Conservation (phyloP, 1,284 basidiomycete genomes). For the Prillingera fragicola region DNA sequence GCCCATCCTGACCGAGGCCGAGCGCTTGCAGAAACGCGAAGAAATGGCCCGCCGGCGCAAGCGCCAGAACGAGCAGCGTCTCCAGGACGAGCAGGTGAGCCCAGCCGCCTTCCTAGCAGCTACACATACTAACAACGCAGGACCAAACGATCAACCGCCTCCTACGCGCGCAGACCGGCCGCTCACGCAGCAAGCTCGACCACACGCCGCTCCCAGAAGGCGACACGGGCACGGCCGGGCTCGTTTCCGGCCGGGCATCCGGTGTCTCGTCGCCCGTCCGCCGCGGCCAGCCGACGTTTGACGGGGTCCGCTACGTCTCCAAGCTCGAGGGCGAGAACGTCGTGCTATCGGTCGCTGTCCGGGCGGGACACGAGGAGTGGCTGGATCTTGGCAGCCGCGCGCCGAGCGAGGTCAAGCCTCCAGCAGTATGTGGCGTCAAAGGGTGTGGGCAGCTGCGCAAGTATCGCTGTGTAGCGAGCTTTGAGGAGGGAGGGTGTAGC, state of each 20-base stretch:
- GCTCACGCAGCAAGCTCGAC: constrained; percentile 61
- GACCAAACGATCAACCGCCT: constrained; percentile 81
- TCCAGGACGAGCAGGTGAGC: constrained; percentile 82
- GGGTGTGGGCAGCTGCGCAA: constrained; percentile 53
- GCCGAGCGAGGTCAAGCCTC: background rate
- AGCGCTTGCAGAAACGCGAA: constrained; percentile 71
- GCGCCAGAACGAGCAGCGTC: constrained; percentile 79
- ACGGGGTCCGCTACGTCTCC: constrained; percentile 13
- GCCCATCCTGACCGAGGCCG: constrained; percentile 66
- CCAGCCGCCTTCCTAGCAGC: background rate
- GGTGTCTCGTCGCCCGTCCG: constrained; percentile 10
- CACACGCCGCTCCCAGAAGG: constrained; percentile 50
- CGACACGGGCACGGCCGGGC: background rate
- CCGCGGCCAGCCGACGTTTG: background rate
- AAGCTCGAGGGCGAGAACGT: constrained; percentile 12
- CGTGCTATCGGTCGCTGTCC: constrained; percentile 24
- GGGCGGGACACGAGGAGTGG: constrained; percentile 26
- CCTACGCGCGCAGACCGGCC: constrained; percentile 71
- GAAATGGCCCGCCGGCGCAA: constrained; percentile 80
- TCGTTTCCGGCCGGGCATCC: background rate
- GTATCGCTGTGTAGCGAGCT: constrained; percentile 55
- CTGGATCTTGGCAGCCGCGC: constrained; percentile 2
- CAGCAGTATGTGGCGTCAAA: constrained; percentile 49
- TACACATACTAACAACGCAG: constrained; percentile 27
- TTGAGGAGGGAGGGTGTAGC: constrained; percentile 55